Evolutionary conservation across 305 asterid genomes (phyloP).

Genomic region (Solanum hybrid): DNA sequence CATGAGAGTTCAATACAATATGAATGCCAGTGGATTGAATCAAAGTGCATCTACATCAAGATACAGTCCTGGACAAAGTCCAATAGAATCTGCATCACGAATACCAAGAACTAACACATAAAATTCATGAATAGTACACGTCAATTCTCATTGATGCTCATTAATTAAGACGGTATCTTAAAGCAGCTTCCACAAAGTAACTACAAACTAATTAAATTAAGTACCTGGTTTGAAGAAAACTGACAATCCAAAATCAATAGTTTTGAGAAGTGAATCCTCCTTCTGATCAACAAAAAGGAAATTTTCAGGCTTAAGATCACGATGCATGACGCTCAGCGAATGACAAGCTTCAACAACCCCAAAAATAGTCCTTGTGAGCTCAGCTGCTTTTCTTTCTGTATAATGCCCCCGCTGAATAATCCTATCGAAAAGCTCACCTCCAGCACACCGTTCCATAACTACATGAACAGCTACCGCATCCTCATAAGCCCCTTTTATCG

Average conservation of each 20-base stretch:
- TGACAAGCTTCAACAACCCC: conserved; percentile 79
- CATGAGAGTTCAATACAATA: too few relatives aligned
- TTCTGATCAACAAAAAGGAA: conserved; percentile 53
- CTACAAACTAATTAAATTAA: background rate
- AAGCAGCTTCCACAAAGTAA: background rate
- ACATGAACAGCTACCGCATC: conserved; percentile 59
- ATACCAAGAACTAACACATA: too few relatives aligned
- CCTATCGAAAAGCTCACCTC: conserved; percentile 71
- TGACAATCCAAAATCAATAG: conserved; percentile 65
- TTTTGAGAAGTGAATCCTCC: conserved; percentile 62
- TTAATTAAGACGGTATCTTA: background rate
- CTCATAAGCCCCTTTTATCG: conserved; percentile 67
- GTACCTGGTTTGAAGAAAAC: conserved; percentile 71
- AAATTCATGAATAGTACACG: too few relatives aligned
- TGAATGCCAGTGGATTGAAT: too few relatives aligned
- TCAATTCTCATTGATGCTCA: background rate
- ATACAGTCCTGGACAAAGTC: too few relatives aligned
- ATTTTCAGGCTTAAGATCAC: conserved; percentile 73
- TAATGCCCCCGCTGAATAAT: conserved; percentile 62
- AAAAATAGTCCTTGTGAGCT: conserved; percentile 62
- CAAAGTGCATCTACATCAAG: too few relatives aligned
- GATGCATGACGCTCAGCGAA: conserved; percentile 74
- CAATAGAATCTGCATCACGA: too few relatives aligned
- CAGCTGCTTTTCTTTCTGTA: conserved; percentile 71
- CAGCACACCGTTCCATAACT: conserved; percentile 62